phyloP scores from a whole-genome alignment of 768 basidiomycete species.

The Cystoderma amianthinum region DNA sequence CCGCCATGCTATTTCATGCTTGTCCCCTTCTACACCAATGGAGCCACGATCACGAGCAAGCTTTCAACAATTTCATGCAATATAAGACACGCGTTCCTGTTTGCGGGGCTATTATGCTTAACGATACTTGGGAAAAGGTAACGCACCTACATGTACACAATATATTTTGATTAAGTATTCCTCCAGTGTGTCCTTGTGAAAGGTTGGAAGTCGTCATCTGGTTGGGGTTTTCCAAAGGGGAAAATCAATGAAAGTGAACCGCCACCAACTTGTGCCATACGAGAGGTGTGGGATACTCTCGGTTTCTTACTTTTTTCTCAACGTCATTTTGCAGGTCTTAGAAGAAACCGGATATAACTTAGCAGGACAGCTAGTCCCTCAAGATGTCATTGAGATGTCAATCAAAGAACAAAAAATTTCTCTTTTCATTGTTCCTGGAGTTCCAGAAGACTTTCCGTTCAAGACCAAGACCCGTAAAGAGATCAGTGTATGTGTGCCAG shows the following conservation, averaged over 20 bases:
- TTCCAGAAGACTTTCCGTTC: constrained; percentile 85
- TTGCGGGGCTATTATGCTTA: constrained; percentile 95
- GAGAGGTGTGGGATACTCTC: constrained; percentile 62
- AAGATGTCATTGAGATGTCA: constrained; percentile 74
- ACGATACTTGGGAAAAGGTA: constrained; percentile 90
- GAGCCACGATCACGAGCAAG: constrained; percentile 80
- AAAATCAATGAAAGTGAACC: constrained; percentile 97
- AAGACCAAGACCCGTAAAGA: constrained; percentile 95
- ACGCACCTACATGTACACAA: constrained; percentile 2
- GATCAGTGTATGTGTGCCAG: constrained; percentile 66
- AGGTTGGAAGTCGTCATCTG: constrained; percentile 94
- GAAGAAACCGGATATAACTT: constrained; percentile 97
- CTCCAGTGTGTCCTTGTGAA: constrained; percentile 91
- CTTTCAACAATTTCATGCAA: constrained; percentile 86
- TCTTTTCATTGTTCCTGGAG: constrained; percentile 82
- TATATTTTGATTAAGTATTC: too few species aligned
- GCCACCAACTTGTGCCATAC: constrained; percentile 75
- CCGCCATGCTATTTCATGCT: constrained; percentile 80
- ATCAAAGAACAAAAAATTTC: constrained; percentile 90
- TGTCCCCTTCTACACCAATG: constrained; percentile 80
- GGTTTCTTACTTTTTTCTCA: constrained; percentile 4
- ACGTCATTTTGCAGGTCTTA: constrained; percentile 56
- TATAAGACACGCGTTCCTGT: constrained; percentile 98
- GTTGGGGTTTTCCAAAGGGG: constrained; percentile 99
- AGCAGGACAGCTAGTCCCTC: constrained; percentile 53